A percentile compares a stretch with the other conserved stretches of the same genome.
phyloP scores from a whole-genome alignment of 2,329 filamentous ascomycete genomes.

The Verticillium zaregamsianum region DNA sequence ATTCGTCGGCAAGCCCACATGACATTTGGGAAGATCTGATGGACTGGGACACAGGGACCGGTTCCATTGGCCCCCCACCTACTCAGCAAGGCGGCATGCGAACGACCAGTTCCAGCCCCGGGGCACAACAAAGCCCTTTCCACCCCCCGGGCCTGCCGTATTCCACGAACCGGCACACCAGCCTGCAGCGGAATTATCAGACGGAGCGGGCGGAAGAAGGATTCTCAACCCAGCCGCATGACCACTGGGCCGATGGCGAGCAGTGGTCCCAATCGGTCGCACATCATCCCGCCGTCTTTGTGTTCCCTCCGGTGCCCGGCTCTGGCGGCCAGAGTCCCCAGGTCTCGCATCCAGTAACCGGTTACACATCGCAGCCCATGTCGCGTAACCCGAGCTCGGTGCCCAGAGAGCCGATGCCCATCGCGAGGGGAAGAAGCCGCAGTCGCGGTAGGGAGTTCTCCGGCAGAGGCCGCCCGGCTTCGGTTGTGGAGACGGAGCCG shows the following conservation, averaged over 20 bases:
- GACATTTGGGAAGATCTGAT: background rate
- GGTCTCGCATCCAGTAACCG: slow-evolving; percentile 17
- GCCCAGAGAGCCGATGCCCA: slow-evolving; percentile 9
- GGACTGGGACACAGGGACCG: background rate
- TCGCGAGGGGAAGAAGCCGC: slow-evolving; percentile 8
- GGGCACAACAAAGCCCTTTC: slow-evolving; percentile 19
- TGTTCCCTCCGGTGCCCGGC: slow-evolving; percentile 15
- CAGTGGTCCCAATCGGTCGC: background rate
- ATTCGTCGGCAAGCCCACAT: background rate
- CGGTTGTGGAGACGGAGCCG: slow-evolving; percentile 40
- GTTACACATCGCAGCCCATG: slow-evolving; percentile 48
- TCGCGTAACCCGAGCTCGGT: slow-evolving; percentile 35
- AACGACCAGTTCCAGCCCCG: slow-evolving; percentile 27
- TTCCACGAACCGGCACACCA: slow-evolving; percentile 5
- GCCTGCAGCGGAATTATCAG: background rate
- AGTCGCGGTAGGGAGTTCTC: slow-evolving; percentile 18
- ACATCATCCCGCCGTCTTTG: slow-evolving; percentile 8
- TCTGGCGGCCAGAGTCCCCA: slow-evolving; percentile 15
- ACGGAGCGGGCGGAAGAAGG: slow-evolving; percentile 12
- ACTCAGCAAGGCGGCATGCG: slow-evolving; percentile 16
- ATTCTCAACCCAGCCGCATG: slow-evolving; percentile 6
- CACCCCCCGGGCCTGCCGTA: slow-evolving; percentile 17
- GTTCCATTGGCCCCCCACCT: background rate
- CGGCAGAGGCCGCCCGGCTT: slow-evolving; percentile 23
- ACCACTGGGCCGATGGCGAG: background rate